Conservation (phyloP, 164 flowering plant genomes). For the Stephania yunnanensis region DNA sequence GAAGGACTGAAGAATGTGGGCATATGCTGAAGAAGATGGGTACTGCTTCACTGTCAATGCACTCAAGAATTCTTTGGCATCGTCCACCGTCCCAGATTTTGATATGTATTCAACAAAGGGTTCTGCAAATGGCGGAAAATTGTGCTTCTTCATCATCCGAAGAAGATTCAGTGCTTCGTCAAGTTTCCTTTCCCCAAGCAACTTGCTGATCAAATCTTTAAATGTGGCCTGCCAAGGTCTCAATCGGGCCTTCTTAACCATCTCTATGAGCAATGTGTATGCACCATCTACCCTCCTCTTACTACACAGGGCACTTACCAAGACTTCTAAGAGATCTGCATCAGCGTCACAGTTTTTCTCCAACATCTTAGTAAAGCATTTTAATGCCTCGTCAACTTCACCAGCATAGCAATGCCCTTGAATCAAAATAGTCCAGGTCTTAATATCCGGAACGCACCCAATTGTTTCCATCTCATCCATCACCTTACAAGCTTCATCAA, state of each 20-base stretch:
- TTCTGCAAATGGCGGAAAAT: slow-evolving; percentile 61
- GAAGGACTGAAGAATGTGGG: slow-evolving; percentile 44
- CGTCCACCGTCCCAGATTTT: slow-evolving; percentile 69
- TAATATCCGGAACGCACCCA: slow-evolving; percentile 81
- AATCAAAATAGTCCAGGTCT: slow-evolving; percentile 89
- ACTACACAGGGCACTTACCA: slow-evolving; percentile 53
- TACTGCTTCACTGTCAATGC: slow-evolving; percentile 42
- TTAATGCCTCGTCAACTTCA: slow-evolving; percentile 56
- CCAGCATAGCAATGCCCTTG: slow-evolving; percentile 66
- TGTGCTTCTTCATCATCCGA: slow-evolving; percentile 59
- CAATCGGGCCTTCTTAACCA: slow-evolving; percentile 40
- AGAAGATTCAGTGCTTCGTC: slow-evolving; percentile 81
- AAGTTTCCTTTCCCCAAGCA: slow-evolving; percentile 48
- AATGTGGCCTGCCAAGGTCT: slow-evolving; percentile 90
- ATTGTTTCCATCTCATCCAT: slow-evolving; percentile 68
- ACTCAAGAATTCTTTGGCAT: slow-evolving; percentile 61
- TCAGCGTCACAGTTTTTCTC: slow-evolving; percentile 55
- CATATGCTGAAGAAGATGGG: slow-evolving; percentile 56
- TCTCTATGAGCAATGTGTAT: slow-evolving; percentile 48
- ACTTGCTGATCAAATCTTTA: slow-evolving; percentile 55
- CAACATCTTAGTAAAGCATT: slow-evolving; percentile 61
- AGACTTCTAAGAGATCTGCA: slow-evolving; percentile 70
- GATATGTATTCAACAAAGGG: slow-evolving; percentile 63
- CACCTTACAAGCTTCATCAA: slow-evolving; percentile 62
- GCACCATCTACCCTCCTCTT: slow-evolving; percentile 48